Base-by-base conservation (phyloP, 1,284 basidiomycete genomes). In the Pterulicium gracile region DNA sequence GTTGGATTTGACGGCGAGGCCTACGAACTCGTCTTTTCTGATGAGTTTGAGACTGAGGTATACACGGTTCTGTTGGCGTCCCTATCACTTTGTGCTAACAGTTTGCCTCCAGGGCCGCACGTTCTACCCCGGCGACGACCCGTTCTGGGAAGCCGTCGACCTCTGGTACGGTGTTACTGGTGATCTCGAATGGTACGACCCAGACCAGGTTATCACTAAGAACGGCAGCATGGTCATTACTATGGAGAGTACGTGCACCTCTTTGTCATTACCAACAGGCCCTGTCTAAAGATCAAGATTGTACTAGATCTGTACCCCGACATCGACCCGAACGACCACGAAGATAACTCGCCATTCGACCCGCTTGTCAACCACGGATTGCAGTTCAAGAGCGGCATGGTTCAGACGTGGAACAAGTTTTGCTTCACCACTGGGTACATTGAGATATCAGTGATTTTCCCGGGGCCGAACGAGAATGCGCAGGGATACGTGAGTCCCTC, bases 41-140 rank as follows among this genome's bases (percentile, higher is more conserved):
- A 95, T 66, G 90, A 94, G 63, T 93, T 93, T 62, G 77, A 89
- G 41, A 55, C 51, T 2, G 75, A 79, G n/a, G 85, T 83, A n/a
- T 35, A 69, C 85, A 46, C 73, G 80, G 2, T 87, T 85, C 58
- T 79, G 74, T 55, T 73, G 76, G 2, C 68, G 60, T 58, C 35
- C 3, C 50, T 53, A 19, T 24, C 14, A n/a, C 20, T 20, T 27
- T n/a, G 43, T 15, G 15, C 15, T 10, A 34, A 15, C 27, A 10
- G 10, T 4, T 24, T 32, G 19, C 32, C 35, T 20, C 27, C 20
- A n/a, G 15, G 21, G 27, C 20, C 18, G 14, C n/a, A 39, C 15
- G 24, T 20, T 17, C 13, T 47, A 24, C 20, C 19, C 5, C 69
- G 66, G 77, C n/a, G 77, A 82, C 57, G 81, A 85, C 51, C 79